A percentile compares a stretch with the other conserved stretches of the same genome.
phyloP scores from a whole-genome alignment of 306 rosid species.

The Herpetospermum pedunculosum region DNA sequence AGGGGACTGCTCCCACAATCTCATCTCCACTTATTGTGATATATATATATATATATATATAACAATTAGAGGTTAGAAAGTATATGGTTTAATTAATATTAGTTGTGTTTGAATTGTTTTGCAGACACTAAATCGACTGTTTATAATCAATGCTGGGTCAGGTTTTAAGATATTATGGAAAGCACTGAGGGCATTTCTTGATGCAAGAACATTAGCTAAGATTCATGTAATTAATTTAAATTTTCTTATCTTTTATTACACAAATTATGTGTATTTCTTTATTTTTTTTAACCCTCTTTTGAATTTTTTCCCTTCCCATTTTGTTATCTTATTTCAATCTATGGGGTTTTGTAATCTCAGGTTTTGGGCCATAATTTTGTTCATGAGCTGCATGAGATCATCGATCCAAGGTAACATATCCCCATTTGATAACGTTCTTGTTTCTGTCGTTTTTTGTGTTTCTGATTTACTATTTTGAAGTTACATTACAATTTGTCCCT shows the following conservation, averaged over 20 bases:
- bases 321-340: not conserved
- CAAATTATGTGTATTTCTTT: not conserved
- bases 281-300: not conserved
- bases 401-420: conserved; percentile 47
- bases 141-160: conserved; percentile 79
- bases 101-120: not conserved
- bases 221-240: conserved; percentile 35
- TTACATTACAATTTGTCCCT: not conserved
- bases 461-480: not conserved
- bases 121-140: conserved; percentile 71
- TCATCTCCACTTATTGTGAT: too few species aligned
- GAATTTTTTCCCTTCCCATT: not conserved
- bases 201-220: conserved; percentile 58
- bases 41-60: too few species aligned
- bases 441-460: too few species aligned
- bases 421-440: not conserved
- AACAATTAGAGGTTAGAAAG: too few species aligned
- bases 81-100: not conserved
- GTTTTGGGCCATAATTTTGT: conserved; percentile 60
- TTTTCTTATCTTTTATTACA: not conserved
- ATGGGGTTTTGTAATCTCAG: conserved; percentile 24
- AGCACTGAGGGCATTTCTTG: conserved; percentile 60
- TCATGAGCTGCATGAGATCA: conserved; percentile 30
- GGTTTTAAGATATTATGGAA: conserved; percentile 83
- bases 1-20: too few species aligned